Evolutionary conservation across 2,329 filamentous ascomycete genomes (phyloP).

Genomic region (Metarhizium rileyi): DNA sequence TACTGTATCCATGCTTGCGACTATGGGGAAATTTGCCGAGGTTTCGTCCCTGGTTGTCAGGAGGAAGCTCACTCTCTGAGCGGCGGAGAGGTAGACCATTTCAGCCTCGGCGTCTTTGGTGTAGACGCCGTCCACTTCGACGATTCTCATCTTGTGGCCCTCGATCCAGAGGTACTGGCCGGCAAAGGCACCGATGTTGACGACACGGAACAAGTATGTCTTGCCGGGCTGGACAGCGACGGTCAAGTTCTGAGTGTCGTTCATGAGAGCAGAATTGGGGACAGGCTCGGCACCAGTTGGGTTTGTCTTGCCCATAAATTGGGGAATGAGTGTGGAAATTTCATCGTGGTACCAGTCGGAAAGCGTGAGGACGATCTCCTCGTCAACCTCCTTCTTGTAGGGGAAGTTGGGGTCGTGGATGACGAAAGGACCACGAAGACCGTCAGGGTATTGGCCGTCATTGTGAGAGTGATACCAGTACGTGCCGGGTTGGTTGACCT

Average conservation of each 20-base stretch:
- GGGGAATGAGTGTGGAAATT: slow-evolving; percentile 35
- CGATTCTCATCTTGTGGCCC: slow-evolving; percentile 55
- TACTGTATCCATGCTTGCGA: slow-evolving; percentile 60
- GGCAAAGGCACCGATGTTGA: slow-evolving; percentile 66
- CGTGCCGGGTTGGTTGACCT: slow-evolving; percentile 58
- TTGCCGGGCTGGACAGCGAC: slow-evolving; percentile 54
- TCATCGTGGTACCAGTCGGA: slow-evolving; percentile 63
- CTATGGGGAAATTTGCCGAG: slow-evolving; percentile 54
- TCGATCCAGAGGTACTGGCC: slow-evolving; percentile 59
- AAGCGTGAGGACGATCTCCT: slow-evolving; percentile 54
- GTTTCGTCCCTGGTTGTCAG: slow-evolving; percentile 55
- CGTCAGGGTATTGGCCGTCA: slow-evolving; percentile 60
- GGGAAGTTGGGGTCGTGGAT: slow-evolving; percentile 54
- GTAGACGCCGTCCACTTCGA: slow-evolving; percentile 67
- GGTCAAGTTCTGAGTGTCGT: slow-evolving; percentile 54
- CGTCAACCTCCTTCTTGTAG: slow-evolving; percentile 46
- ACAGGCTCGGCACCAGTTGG: slow-evolving; percentile 54
- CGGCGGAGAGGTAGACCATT: slow-evolving; percentile 56
- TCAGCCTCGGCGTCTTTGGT: slow-evolving; percentile 49
- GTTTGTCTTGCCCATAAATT: slow-evolving; percentile 44
- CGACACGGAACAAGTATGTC: slow-evolving; percentile 62
- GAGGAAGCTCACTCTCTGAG: slow-evolving; percentile 56
- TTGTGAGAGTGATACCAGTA: slow-evolving; percentile 74
- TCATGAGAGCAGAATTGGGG: slow-evolving; percentile 59
- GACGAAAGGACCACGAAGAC: slow-evolving; percentile 53